These are phyloP conservation scores for Fusarium sp. DNA, from an alignment of 2,329 filamentous ascomycete genomes.

Conservation along the genomic window DNA sequence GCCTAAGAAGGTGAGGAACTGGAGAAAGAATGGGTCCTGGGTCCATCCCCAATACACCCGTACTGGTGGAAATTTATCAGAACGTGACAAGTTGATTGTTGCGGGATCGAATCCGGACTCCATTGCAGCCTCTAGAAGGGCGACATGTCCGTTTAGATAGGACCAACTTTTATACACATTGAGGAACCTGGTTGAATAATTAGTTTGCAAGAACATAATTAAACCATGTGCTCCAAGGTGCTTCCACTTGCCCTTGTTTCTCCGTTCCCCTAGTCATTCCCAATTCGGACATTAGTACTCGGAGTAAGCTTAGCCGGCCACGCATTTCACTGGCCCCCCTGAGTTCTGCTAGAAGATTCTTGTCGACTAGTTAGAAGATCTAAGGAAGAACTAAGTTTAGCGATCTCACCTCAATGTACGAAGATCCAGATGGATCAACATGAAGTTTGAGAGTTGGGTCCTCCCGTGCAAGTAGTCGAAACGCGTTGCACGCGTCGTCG, in stretches of 20 bases:
- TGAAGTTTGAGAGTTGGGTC: neutral
- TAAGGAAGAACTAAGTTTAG: accelerated
- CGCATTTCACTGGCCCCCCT: too few species aligned
- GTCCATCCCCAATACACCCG: too few species aligned
- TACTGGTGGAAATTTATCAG: too few species aligned
- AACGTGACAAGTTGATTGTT: neutral
- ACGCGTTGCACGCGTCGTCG: neutral
- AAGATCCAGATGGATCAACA: neutral
- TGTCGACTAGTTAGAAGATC: neutral
- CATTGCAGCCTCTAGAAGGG: neutral
- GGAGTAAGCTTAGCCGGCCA: neutral
- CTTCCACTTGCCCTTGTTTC: neutral
- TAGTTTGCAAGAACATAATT: neutral
- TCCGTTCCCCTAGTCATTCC: too few species aligned
- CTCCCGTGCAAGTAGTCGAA: neutral
- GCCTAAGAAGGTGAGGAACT: neutral
- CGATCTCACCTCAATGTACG: neutral
- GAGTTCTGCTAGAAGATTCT: neutral
- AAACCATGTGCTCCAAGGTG: accelerated
- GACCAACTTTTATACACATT: too few species aligned
- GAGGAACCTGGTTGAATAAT: constrained; percentile 1
- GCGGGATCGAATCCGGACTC: neutral
- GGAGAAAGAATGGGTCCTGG: neutral
- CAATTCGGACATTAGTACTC: neutral
- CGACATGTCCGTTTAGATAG: too few species aligned